Base-by-base conservation (phyloP, 2,329 filamentous ascomycete species). In the Mariannaea elegans region DNA sequence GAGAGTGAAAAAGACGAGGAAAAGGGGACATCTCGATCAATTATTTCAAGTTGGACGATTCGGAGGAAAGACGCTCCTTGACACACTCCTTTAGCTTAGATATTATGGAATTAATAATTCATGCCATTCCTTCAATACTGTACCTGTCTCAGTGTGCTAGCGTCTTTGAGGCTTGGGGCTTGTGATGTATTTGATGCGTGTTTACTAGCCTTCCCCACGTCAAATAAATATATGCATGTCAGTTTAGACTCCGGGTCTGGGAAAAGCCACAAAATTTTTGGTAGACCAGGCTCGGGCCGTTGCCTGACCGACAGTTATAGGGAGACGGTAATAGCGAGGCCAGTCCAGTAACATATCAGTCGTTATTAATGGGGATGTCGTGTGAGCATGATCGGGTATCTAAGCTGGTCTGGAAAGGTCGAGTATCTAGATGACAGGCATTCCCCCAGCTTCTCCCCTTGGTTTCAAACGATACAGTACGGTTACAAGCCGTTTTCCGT, bases 261-360 rank as follows among this genome's bases (percentile, higher is more conserved):
- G 38, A 38, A 21, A 39, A 42, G 39, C 41, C 39, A 19, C 18
- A 16, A 31, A 27, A 23, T 9, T 13, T 21, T 19, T 9, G 14
- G 21, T 36, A 42, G 46, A 51, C 27, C 59, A 55, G 55, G 52
- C 46, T 48, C 52, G 52, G 57, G 23, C 50, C 50, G 50, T 39
- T 51, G 34, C n/a, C 32, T 38, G 51, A 29, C 23, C 19, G 42
- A 32, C 16, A 27, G 24, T 21, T 13, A 44, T 21, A 7, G 24
- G 21, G 27, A 5, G 12, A 24, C 24, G 36, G 29, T 8, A 36
- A 18, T 7, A 24, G 10, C n/a, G 13, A 34, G n/a, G 18, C 23
- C 7, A 21, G 42, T n/a, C 31, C 41, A 55, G 32, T 47, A 19
- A 47, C 23, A 39, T 38, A 10, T 23, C 31, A 46, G 8, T 46